A percentile compares a stretch with the other conserved stretches of the same genome.
These are phyloP conservation scores for Gliomastix tumulicola DNA, from an alignment of 2,329 filamentous ascomycete species.

Conservation along the genomic window DNA sequence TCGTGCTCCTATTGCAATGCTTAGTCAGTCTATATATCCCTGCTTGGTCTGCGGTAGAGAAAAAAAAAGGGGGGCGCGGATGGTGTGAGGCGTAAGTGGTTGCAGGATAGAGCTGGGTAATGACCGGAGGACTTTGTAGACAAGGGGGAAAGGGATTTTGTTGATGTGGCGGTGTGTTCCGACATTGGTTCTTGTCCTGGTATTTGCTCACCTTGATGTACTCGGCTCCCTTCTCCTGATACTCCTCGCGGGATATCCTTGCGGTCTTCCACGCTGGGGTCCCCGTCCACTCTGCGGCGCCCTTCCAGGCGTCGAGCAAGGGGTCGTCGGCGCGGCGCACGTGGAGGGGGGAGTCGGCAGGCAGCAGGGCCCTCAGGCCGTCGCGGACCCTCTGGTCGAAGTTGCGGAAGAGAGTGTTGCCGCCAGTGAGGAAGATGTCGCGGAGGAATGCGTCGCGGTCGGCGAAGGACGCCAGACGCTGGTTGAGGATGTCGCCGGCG, in stretches of 20 bases:
- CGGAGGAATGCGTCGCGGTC: constrained; percentile 64
- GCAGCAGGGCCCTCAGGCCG: constrained; percentile 67
- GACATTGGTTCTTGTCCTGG: no score
- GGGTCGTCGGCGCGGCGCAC: constrained; percentile 71
- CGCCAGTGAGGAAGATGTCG: constrained; percentile 93
- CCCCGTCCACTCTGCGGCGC: constrained; percentile 79
- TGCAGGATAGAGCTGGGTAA: neutral
- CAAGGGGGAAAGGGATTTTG: constrained; percentile 5
- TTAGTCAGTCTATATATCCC: neutral
- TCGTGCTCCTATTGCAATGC: constrained; percentile 53
- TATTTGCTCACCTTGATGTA: constrained; percentile 70
- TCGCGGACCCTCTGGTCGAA: constrained; percentile 76
- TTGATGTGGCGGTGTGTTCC: no score
- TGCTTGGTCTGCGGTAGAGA: neutral
- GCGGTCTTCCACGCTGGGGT: constrained; percentile 52
- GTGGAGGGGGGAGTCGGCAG: constrained; percentile 57
- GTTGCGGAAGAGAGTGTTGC: constrained; percentile 76
- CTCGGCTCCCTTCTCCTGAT: constrained; percentile 83
- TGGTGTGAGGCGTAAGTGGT: neutral
- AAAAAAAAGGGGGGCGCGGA: neutral
- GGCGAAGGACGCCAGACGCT: constrained; percentile 57
- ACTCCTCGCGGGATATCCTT: constrained; percentile 75
- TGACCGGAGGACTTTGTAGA: neutral
- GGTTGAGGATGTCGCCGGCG: constrained; percentile 78
- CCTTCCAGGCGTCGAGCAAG: constrained; percentile 85